A percentile compares a stretch with the other conserved stretches of the same genome.
phyloP scores from a whole-genome alignment of 2,329 filamentous ascomycete genomes.

The Curvularia spicifera region DNA sequence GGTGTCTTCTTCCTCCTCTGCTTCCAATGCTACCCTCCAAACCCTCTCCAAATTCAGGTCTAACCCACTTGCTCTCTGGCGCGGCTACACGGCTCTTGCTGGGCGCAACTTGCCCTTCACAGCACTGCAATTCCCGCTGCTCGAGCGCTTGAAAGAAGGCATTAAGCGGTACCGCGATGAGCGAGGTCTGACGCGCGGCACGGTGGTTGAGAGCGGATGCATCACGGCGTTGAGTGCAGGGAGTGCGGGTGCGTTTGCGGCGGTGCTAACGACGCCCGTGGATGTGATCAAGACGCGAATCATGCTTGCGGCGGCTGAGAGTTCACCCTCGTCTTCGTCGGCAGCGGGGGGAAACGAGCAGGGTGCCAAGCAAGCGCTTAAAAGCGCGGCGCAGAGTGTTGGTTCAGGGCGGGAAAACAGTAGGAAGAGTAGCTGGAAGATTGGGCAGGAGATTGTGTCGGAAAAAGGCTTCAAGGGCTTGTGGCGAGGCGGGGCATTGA shows the following conservation, averaged over 20 bases:
- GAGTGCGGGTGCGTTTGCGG: constrained; percentile 74
- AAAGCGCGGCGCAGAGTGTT: not conserved
- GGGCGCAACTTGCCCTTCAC: constrained; percentile 87
- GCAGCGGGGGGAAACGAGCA: no score
- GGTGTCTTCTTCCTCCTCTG: constrained; percentile 53
- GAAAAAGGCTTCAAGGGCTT: constrained; percentile 75
- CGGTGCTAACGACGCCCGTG: constrained; percentile 83
- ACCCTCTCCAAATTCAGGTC: constrained; percentile 64
- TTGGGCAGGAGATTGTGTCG: constrained; percentile 69
- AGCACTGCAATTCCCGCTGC: constrained; percentile 85
- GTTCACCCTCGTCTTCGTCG: not conserved
- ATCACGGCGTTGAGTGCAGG: constrained; percentile 79
- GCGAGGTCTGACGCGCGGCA: constrained; percentile 46
- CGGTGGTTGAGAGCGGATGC: constrained; percentile 68
- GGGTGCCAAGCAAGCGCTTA: not conserved
- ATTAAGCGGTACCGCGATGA: constrained; percentile 58
- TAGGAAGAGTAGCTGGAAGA: constrained; percentile 57
- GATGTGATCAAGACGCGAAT: constrained; percentile 90
- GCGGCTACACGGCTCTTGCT: constrained; percentile 80
- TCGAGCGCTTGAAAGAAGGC: constrained; percentile 70
- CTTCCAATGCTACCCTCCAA: constrained; percentile 59
- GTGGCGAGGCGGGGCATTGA: constrained; percentile 76
- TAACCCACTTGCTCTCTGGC: constrained; percentile 63
- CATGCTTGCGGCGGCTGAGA: constrained; percentile 68
- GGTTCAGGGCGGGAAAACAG: not conserved